Percentiles rank a stretch among this genome's conserved stretches.
Evolutionary conservation across 805 yeast species (phyloP).

Genomic region (Diddensiella transvaalensis): DNA sequence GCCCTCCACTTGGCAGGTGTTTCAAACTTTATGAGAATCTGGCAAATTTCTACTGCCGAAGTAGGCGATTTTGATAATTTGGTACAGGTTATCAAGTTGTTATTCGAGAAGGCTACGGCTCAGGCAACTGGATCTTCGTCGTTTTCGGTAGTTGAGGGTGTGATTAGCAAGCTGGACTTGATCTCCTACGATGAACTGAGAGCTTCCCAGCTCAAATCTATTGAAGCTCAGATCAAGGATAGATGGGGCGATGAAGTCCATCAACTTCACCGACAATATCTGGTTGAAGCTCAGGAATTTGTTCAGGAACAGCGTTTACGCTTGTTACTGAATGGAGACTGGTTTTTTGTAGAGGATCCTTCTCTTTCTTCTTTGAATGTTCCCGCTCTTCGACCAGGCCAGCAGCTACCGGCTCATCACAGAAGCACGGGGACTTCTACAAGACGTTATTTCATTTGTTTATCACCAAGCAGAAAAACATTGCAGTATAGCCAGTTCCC

Average conservation of each 20-base stretch:
- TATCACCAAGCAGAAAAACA: slow-evolving; percentile 64
- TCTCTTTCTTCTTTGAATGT: slow-evolving; percentile 8
- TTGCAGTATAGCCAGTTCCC: slow-evolving; percentile 59
- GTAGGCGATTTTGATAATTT: slow-evolving; percentile 51
- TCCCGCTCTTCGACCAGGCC: slow-evolving; percentile 1
- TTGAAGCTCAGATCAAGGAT: slow-evolving; percentile 29
- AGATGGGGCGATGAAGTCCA: slow-evolving; percentile 46
- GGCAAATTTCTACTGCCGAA: slow-evolving; percentile 62
- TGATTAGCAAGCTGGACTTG: slow-evolving; percentile 41
- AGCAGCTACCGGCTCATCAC: background rate
- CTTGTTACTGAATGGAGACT: slow-evolving; percentile 69
- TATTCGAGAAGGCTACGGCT: slow-evolving; percentile 29
- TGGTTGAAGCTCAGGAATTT: slow-evolving; percentile 60
- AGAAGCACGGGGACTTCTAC: slow-evolving; percentile 1
- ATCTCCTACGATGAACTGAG: slow-evolving; percentile 50
- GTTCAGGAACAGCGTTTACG: slow-evolving; percentile 73
- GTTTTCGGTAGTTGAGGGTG: slow-evolving; percentile 39
- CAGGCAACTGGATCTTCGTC: slow-evolving; percentile 21
- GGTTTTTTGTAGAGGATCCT: slow-evolving; percentile 71
- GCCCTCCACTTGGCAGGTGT: slow-evolving; percentile 53
- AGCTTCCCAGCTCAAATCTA: slow-evolving; percentile 46
- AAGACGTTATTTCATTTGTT: slow-evolving; percentile 50
- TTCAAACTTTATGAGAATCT: slow-evolving; percentile 54
- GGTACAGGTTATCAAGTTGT: slow-evolving; percentile 41
- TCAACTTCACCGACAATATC: slow-evolving; percentile 48